Base-by-base conservation (phyloP, 2,329 filamentous ascomycete genomes). In the Epichloe hybrida region DNA sequence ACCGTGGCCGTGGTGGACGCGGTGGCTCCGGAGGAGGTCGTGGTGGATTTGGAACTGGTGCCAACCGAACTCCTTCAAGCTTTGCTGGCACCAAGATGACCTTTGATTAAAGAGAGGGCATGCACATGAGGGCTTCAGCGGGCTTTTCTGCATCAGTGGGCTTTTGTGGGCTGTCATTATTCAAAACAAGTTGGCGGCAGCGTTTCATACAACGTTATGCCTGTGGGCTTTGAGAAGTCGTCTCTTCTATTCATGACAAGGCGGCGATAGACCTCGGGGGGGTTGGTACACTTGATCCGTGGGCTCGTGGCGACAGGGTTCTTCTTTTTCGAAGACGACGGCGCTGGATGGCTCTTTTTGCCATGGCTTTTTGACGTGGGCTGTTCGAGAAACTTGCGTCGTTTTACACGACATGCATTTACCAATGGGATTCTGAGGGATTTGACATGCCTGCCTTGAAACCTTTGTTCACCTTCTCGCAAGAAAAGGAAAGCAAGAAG, bases 11-110 rank as follows among this genome's bases (percentile, higher is more conserved):
- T 56, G 68, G 76, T 55, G 70, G 76, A 55, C 68, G 75, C 53
- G 66, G 73, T 56, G 67, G 74, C 52, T 70, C 76, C 56, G 70
- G 73, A 56, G 71, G 77, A 57, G 68, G 75, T 55, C 67, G 75
- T 53, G 72, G 77, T 54, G 70, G 73, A 52, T 71, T 76, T 58
- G 72, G 76, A 54, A 70, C 74, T 57, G 72, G 75, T 50, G 72
- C 78, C 55, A 69, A 75, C 54, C 50, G 52, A 46, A 54, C 52
- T 52, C 63, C 70, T 44, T 66, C 70, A 31, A 66, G 66, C 51
- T 72, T 68, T 62, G 72, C 77, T 69, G 88, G 88, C 69, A 84
- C 81, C 74, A 93, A 90, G 81, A 81, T 80, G 65, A 86, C 81
- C 57, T 88, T 88, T 66, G 69, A 71, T 56, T 70, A 69, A 72